Percentiles rank a stretch among this genome's conserved stretches.
Conservation (phyloP, 2,329 filamentous ascomycete species). For the Juglanconis sp. region DNA sequence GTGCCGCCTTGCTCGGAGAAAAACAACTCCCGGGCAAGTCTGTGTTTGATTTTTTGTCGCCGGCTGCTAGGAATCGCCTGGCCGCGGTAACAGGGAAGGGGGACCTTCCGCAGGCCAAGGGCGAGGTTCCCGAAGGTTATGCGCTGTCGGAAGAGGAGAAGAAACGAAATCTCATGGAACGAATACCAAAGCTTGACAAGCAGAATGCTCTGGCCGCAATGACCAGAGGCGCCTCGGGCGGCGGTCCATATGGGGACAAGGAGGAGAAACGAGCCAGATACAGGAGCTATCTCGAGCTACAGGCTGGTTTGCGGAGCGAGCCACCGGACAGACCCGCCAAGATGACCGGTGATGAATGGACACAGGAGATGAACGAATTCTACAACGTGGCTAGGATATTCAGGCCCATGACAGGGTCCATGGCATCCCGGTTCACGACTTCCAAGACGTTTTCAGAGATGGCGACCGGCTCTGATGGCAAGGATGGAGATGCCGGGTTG, state of each 20-base stretch:
- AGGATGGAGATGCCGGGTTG: slow-evolving; percentile 27
- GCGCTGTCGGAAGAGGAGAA: slow-evolving; percentile 61
- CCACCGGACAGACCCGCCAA: slow-evolving; percentile 23
- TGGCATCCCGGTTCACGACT: slow-evolving; percentile 90
- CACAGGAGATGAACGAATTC: slow-evolving; percentile 77
- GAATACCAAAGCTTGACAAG: slow-evolving; percentile 63
- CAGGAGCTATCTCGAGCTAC: slow-evolving; percentile 73
- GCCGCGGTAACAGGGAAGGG: slow-evolving; percentile 70
- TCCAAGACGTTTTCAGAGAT: slow-evolving; percentile 46
- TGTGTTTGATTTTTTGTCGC: slow-evolving; percentile 87
- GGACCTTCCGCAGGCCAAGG: slow-evolving; percentile 73
- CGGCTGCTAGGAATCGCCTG: slow-evolving; percentile 73
- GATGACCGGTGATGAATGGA: slow-evolving; percentile 67
- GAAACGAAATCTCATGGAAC: slow-evolving; percentile 53
- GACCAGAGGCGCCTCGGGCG: slow-evolving; percentile 60
- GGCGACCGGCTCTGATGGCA: slow-evolving; percentile 18
- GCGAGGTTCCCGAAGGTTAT: slow-evolving; percentile 68
- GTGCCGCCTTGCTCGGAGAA: slow-evolving; percentile 80
- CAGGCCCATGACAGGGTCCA: slow-evolving; percentile 84
- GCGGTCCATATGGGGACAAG: slow-evolving; percentile 80
- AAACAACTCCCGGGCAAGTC: slow-evolving; percentile 82
- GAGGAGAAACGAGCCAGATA: slow-evolving; percentile 78
- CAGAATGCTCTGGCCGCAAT: slow-evolving; percentile 67
- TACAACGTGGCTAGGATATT: slow-evolving; percentile 67
- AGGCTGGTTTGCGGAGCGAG: slow-evolving; percentile 61